A percentile compares a stretch with the other conserved stretches of the same genome.
These are phyloP conservation scores for Epichloe glyceriae DNA, from an alignment of 2,329 filamentous ascomycete genomes.

Conservation along the genomic window DNA sequence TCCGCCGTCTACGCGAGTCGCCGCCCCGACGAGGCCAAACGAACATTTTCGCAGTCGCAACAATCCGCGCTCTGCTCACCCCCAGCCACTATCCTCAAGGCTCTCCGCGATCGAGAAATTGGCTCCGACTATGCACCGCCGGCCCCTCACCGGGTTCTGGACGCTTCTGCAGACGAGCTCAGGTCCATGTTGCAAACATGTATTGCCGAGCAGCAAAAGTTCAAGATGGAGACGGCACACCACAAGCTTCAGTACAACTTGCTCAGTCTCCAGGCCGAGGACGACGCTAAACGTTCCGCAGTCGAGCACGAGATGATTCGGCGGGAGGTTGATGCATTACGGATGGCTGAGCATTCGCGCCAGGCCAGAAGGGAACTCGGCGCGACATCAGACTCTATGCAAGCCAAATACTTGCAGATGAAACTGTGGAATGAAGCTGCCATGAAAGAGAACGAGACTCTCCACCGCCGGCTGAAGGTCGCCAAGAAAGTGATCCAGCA, in stretches of 20 bases:
- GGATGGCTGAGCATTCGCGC: slow-evolving; percentile 56
- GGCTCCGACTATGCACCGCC: slow-evolving; percentile 33
- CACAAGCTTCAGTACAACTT: slow-evolving; percentile 84
- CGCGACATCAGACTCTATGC: slow-evolving; percentile 38
- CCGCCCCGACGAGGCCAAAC: slow-evolving; percentile 17
- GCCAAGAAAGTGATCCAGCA: slow-evolving; percentile 70
- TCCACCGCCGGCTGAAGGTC: slow-evolving; percentile 53
- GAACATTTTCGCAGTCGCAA: slow-evolving; percentile 28
- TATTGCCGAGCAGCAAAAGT: slow-evolving; percentile 42
- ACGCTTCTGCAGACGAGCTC: slow-evolving; percentile 42
- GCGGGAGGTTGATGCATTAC: slow-evolving; percentile 73
- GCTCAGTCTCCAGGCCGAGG: slow-evolving; percentile 69
- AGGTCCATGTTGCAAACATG: slow-evolving; percentile 41
- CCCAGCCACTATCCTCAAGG: slow-evolving; percentile 33
- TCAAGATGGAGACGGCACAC: slow-evolving; percentile 76
- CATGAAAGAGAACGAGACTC: slow-evolving; percentile 49
- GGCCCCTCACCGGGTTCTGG: slow-evolving; percentile 34
- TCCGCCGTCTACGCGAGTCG: slow-evolving; percentile 40
- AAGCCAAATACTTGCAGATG: slow-evolving; percentile 45
- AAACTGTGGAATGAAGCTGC: slow-evolving; percentile 54
- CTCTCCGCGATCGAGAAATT: slow-evolving; percentile 17
- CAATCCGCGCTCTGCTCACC: slow-evolving; percentile 39
- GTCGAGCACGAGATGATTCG: slow-evolving; percentile 90
- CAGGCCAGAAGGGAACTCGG: slow-evolving; percentile 44
- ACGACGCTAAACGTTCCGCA: slow-evolving; percentile 72